Base-by-base conservation (phyloP, 208 protist genomes). In the Leishmania mexicana region DNA sequence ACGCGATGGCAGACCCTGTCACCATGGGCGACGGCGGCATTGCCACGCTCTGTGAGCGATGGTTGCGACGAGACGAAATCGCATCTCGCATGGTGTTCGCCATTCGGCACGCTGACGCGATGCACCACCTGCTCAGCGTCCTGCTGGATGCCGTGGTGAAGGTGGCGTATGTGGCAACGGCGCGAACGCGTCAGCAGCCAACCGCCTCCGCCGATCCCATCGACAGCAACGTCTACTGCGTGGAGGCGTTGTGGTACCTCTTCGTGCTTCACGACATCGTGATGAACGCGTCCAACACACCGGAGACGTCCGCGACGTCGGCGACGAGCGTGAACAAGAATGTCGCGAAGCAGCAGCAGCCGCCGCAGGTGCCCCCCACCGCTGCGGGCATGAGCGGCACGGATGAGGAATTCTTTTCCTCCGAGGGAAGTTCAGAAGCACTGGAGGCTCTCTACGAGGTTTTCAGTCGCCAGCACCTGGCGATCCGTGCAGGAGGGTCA, bases 61-160 rank as follows among this genome's bases (percentile, higher is more conserved):
- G 88, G 73, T 76, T 91, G 49, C 40, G 35, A 54, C 60, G 64
- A 3, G 84, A 85, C 28, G 78, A 81, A 38, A 88, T 97, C 8
- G 91, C 90, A 0, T 31, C 78, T 51, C 88, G 91, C 31, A 96
- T 95, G 92, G 51, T 86, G 21, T 96, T 95, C 72, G 92, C 89
- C 21, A 76, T 97, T 45, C 90, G 95, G 28, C 91, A 96, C 83
- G 79, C 86, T n/a, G 53, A 87, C 28, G 83, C 82, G 5, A 86
- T 87, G 8, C 79, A 90, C 38, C 92, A 97, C 82, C 60, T 90
- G 28, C 72, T 95, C 71, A 94, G 90, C 70, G 49, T 96, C n/a
- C 75, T 95, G 21, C 86, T 96, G n/a, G 94, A 97, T 76, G 85
- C 87, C 45, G 60, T 95, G 57, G 76, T 96, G 49, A 76, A 42